These are phyloP conservation scores for Ceratobasidium sp. DNA, from an alignment of 1,284 basidiomycete genomes.

Conservation along the genomic window DNA sequence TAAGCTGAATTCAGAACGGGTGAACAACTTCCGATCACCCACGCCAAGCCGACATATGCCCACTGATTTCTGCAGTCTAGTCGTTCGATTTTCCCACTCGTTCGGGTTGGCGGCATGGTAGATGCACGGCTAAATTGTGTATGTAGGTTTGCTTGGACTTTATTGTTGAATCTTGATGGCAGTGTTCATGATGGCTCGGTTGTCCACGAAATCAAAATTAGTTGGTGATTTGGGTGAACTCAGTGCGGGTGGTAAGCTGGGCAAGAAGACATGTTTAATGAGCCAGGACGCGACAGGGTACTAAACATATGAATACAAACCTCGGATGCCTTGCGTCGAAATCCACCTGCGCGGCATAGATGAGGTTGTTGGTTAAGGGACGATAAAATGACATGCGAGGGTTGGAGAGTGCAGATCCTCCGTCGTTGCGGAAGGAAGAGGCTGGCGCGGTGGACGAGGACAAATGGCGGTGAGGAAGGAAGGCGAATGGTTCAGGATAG, in stretches of 20 bases:
- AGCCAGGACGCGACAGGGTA: slow-evolving; percentile 98
- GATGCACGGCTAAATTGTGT: slow-evolving; percentile 96
- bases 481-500: slow-evolving; percentile 88
- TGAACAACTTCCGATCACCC: too few relatives aligned
- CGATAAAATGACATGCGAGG: slow-evolving; percentile 50
- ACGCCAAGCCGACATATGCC: too few relatives aligned
- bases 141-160: slow-evolving; percentile 93
- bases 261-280: slow-evolving; percentile 97
- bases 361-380: background rate
- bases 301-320: slow-evolving; percentile 52
- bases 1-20: too few relatives aligned
- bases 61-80: too few relatives aligned
- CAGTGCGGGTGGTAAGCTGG: slow-evolving; percentile 97
- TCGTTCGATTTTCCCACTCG: slow-evolving; percentile 77
- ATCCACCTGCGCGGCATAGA: too few relatives aligned
- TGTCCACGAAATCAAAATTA: slow-evolving; percentile 86
- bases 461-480: slow-evolving; percentile 73
- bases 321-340: too few relatives aligned
- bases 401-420: slow-evolving; percentile 52
- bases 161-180: slow-evolving; percentile 83
- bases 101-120: slow-evolving; percentile 88
- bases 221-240: slow-evolving; percentile 98
- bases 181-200: slow-evolving; percentile 80
- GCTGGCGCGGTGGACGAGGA: slow-evolving; percentile 65
- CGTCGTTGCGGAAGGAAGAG: slow-evolving; percentile 52